Evolutionary conservation across 441 rosid genomes (phyloP).

Genomic region (Aleurites moluccanus): DNA sequence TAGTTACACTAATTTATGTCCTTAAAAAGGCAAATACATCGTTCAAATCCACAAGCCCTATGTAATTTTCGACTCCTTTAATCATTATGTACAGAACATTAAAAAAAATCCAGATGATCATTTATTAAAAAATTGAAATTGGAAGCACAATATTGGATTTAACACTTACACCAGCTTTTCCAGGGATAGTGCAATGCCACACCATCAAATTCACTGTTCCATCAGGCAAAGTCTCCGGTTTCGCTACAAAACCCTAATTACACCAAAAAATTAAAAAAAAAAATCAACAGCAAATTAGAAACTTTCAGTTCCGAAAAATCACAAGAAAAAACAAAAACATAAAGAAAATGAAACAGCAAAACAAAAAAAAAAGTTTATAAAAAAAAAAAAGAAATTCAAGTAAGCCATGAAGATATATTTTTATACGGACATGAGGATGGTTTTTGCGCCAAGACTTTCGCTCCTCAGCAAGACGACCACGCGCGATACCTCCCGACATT

Average conservation of each 20-base stretch:
- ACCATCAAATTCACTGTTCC: conserved; percentile 89
- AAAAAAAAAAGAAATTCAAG: too few species aligned
- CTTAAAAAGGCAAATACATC: neutral
- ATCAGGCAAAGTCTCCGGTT: conserved; percentile 75
- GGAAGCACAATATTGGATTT: neutral
- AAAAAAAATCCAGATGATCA: neutral
- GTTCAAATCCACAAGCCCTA: neutral
- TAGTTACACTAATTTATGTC: neutral
- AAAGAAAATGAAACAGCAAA: neutral
- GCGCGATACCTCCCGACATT: conserved; percentile 92
- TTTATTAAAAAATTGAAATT: neutral
- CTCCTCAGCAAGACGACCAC: conserved; percentile 94
- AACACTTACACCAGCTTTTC: conserved; percentile 84
- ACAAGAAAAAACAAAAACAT: neutral
- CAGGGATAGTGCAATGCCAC: conserved; percentile 98
- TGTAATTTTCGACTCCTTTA: neutral
- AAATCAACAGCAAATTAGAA: neutral
- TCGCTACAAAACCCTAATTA: conserved; percentile 88
- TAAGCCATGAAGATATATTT: neutral
- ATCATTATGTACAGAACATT: neutral
- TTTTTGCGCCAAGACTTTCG: conserved; percentile 94
- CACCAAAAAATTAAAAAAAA: neutral
- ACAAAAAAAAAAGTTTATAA: neutral
- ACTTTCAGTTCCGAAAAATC: neutral
- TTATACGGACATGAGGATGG: conserved; percentile 80